Evolutionary conservation across 2,329 filamentous ascomycete species (phyloP).

Genomic region (Graphium sp.): DNA sequence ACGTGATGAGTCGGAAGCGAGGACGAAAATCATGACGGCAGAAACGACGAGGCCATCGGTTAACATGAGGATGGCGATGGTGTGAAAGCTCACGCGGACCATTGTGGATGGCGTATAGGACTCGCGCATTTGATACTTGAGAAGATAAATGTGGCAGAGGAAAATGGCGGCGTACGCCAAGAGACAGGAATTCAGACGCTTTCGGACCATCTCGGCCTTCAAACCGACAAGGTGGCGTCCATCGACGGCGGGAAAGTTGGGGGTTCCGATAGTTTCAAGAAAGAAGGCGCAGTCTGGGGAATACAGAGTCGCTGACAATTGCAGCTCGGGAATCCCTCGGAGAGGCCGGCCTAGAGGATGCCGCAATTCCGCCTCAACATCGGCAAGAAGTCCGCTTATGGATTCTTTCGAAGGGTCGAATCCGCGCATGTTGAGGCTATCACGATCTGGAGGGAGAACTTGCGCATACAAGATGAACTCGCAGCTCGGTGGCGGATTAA

Average conservation of each 20-base stretch:
- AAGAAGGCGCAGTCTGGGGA: constrained; percentile 55
- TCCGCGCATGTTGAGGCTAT: constrained; percentile 14
- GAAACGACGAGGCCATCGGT: constrained; percentile 34
- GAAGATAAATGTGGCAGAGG: constrained; percentile 41
- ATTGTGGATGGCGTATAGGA: constrained; percentile 51
- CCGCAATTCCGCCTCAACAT: constrained; percentile 46
- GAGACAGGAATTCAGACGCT: constrained; percentile 41
- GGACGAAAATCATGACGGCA: constrained; percentile 4
- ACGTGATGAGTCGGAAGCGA: constrained; percentile 19
- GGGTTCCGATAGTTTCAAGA: constrained; percentile 46
- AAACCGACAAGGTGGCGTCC: constrained; percentile 39
- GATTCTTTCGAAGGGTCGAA: constrained; percentile 14
- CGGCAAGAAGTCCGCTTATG: constrained; percentile 23
- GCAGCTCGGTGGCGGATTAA: constrained; percentile 54
- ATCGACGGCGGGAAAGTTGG: constrained; percentile 30
- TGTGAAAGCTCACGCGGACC: constrained; percentile 48
- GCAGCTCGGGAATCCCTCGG: constrained; percentile 33
- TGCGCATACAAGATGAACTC: constrained; percentile 83
- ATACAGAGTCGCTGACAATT: constrained; percentile 47
- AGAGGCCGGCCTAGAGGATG: constrained; percentile 43
- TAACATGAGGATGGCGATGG: constrained; percentile 42
- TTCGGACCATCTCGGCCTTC: constrained; percentile 42
- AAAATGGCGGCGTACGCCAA: constrained; percentile 37
- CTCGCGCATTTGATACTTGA: constrained; percentile 49
- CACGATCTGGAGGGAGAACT: constrained; percentile 37